Evolutionary conservation across 2,329 filamentous ascomycete genomes (phyloP), one percentile per base, ranked within the genome.

Genomic region (Scleromitrula shiraiana): DNA sequence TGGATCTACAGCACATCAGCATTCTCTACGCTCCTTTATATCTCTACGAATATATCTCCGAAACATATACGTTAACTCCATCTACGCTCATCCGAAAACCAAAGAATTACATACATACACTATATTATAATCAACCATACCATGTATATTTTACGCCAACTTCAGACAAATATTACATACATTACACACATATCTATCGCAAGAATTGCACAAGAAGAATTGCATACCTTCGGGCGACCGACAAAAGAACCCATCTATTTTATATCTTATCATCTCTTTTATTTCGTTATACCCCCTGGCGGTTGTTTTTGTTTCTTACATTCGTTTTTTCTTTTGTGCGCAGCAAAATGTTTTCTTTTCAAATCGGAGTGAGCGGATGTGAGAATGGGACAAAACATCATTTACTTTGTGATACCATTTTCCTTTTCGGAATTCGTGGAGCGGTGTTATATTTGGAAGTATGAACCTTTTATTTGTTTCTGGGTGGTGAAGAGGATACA

Each of bases 101-200:
- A 10, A 7, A 14, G 19, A 24, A n/a, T 24, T 14, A 41, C 22
- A 17, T 36, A 17, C 9, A 17, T 46, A 44, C 41, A 33, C 23
- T 22, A 20, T 43, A 33, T 22, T 43, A 41, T 20, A 7, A 24
- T 32, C 39, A 27, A 3, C 22, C 20, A 46, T 29, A 15, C 59
- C 52, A 33, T 65, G 45, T 48, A 48, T 48, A 48, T 42, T 29
- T 38, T 22, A 42, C 62, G 14, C 62, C 46, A n/a, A 29, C 58
- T 57, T 61, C 59, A 65, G 8, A 57, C 46, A 38, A 58, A 54
- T 6, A 52, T 70, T 69, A 29, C 56, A 24, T 27, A 60, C 53
- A 14, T 24, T 56, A 24, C 26, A 60, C 53, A 14, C 20, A 42
- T 15, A 36, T 15, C 20, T 27, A 47, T 47, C 45, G 45, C 45